Conservation (phyloP, 2,329 filamentous ascomycete genomes). For the Beauveria varroae region DNA sequence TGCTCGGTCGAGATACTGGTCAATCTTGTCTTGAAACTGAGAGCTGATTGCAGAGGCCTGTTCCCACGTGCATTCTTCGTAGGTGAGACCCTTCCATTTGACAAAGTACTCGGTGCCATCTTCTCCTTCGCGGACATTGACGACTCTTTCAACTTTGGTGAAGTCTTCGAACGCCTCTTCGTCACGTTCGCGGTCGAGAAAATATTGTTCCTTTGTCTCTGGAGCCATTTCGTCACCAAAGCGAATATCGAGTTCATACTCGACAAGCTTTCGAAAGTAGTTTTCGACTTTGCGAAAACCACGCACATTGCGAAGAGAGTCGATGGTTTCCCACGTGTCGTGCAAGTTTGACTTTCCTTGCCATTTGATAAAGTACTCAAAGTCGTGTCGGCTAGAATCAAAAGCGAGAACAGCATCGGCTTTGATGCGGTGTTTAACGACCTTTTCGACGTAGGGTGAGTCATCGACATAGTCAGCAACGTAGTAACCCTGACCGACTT, state of each 20-base stretch:
- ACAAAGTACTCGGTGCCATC: constrained; percentile 82
- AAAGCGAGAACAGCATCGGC: constrained; percentile 54
- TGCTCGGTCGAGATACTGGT: constrained; percentile 79
- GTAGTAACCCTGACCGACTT: constrained; percentile 55
- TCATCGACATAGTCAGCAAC: constrained; percentile 64
- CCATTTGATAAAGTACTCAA: constrained; percentile 94
- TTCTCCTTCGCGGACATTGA: constrained; percentile 72
- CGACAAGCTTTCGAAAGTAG: constrained; percentile 79
- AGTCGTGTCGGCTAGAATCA: constrained; percentile 62
- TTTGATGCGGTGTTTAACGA: constrained; percentile 77
- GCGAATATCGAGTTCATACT: constrained; percentile 70
- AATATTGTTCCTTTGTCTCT: constrained; percentile 88
- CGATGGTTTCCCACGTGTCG: constrained; percentile 85
- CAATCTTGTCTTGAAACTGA: constrained; percentile 81
- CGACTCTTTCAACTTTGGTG: constrained; percentile 87
- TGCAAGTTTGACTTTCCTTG: constrained; percentile 92
- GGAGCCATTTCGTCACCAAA: constrained; percentile 69
- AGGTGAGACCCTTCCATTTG: constrained; percentile 93
- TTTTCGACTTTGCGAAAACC: constrained; percentile 89
- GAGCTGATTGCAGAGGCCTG: constrained; percentile 63
- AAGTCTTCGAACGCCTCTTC: constrained; percentile 84
- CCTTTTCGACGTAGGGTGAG: constrained; percentile 79
- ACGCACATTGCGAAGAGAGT: constrained; percentile 66
- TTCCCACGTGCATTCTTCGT: constrained; percentile 96
- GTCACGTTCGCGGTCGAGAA: constrained; percentile 87